Evolutionary conservation across 2,329 filamentous ascomycete species (phyloP), one percentile per base, ranked within the genome.

Genomic region (Byssochlamys sp.): DNA sequence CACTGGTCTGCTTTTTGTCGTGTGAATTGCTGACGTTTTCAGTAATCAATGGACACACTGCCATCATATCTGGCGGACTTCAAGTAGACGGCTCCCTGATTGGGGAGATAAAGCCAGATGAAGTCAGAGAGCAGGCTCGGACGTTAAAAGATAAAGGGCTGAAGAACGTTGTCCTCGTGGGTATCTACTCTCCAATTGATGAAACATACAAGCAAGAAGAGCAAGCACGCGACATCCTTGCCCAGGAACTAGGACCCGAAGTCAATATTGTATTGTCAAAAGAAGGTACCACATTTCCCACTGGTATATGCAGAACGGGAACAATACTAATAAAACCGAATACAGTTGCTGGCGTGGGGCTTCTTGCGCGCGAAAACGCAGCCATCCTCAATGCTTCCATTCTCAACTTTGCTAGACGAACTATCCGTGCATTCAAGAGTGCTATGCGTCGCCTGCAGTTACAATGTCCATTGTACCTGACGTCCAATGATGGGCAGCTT

Each of bases 301-400:
- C 5, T 4, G 5, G 58, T 55, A 31, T 31, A 45, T 5, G n/a
- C 27, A 35, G 67, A 69, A 9, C 1, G 11, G 11, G 10, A 65
- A 65, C 77, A 0, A 65, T 68, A 0, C 67, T 79, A 0, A 74
- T 78, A 0, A 78, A 74, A 59, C 78, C 77, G 0, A 71, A 75
- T 35, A 67, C 74, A 26, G 75, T 80, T 19, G 77, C 75, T 0
- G 73, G 73, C 1, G 74, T 75, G 0, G 78, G 78, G 0, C 63
- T 79, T 0, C 60, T 79, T 10, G 84, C 85, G 69, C 76, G 84
- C 39, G 84, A 87, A 67, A 87, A 87, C 63, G 84, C 84, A 0
- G 79, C 82, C 1, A 84, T 87, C 19, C 71, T 87, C 24, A 87
- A 87, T 61, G 84, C 83, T 0, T 79, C 83, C 1, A 84, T 87